Conservation (phyloP, 352 stramenopile genomes). For the Globisporangium perplexum region DNA sequence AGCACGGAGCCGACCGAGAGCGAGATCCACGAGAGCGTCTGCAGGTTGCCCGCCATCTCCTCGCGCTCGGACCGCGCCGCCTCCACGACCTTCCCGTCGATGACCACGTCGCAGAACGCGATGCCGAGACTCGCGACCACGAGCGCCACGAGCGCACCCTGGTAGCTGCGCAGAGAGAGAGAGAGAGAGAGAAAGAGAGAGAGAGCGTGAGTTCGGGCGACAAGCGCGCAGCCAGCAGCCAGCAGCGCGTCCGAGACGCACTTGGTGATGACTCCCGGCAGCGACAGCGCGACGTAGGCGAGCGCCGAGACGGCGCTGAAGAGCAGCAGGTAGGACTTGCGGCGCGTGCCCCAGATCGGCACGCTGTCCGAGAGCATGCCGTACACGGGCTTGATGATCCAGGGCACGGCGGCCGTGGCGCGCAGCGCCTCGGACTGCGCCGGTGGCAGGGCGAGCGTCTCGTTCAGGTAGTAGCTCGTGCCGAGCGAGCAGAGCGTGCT, state of each 20-base stretch:
- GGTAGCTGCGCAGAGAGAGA: no score
- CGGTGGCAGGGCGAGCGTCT: slow-evolving; percentile 59
- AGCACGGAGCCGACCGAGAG: slow-evolving; percentile 67
- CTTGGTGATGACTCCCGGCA: slow-evolving; percentile 48
- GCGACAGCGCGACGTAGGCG: slow-evolving; percentile 55
- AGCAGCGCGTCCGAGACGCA: slow-evolving; percentile 15
- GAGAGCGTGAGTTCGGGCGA: no score
- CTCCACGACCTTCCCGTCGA: slow-evolving; percentile 76
- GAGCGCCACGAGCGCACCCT: slow-evolving; percentile 46
- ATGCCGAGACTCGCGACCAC: slow-evolving; percentile 76
- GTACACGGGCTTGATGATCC: slow-evolving; percentile 81
- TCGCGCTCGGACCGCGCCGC: slow-evolving; percentile 59
- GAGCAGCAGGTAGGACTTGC: slow-evolving; percentile 78
- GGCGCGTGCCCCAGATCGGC: slow-evolving; percentile 61
- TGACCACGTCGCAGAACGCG: slow-evolving; percentile 78
- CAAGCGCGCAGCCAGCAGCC: neutral
- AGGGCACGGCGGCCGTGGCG: slow-evolving; percentile 63
- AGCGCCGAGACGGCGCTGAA: slow-evolving; percentile 52
- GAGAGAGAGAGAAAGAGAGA: no score
- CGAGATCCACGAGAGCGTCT: slow-evolving; percentile 76
- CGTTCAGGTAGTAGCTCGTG: slow-evolving; percentile 77
- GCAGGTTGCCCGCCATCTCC: slow-evolving; percentile 69
- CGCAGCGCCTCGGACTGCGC: slow-evolving; percentile 63
- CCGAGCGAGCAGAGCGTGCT: slow-evolving; percentile 70
- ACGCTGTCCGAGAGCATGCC: slow-evolving; percentile 75